Percentiles rank a stretch among this genome's conserved stretches.
Evolutionary conservation across 202 grass and related monocot genomes (phyloP).

Genomic region (Panicum hallii): DNA sequence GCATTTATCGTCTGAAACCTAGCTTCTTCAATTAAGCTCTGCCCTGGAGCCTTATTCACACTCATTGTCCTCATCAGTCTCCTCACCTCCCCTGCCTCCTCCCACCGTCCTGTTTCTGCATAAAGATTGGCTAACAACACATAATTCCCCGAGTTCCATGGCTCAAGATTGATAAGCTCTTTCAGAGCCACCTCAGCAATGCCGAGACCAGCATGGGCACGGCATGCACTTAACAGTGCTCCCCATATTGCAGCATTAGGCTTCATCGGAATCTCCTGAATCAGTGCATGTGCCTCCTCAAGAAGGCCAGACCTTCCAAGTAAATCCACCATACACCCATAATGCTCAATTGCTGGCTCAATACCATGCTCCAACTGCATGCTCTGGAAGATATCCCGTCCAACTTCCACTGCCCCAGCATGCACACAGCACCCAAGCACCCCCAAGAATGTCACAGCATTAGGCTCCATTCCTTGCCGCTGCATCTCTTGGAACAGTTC

Average conservation of each 20-base stretch:
- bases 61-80: slow-evolving; percentile 64
- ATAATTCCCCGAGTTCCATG: slow-evolving; percentile 74
- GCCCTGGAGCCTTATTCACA: slow-evolving; percentile 61
- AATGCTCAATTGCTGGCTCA: slow-evolving; percentile 63
- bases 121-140: slow-evolving; percentile 74
- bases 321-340: slow-evolving; percentile 80
- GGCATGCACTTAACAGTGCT: slow-evolving; percentile 66
- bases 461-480: slow-evolving; percentile 24
- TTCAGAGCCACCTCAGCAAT: slow-evolving; percentile 73
- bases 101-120: slow-evolving; percentile 58
- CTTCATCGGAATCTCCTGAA: slow-evolving; percentile 62
- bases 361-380: slow-evolving; percentile 55
- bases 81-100: slow-evolving; percentile 63
- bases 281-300: slow-evolving; percentile 51
- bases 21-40: slow-evolving; percentile 58
- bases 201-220: slow-evolving; percentile 51
- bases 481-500: slow-evolving; percentile 57
- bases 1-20: slow-evolving; percentile 35
- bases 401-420: slow-evolving; percentile 54
- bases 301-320: slow-evolving; percentile 70
- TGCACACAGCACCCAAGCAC: slow-evolving; percentile 69
- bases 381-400: slow-evolving; percentile 49
- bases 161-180: slow-evolving; percentile 79
- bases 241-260: slow-evolving; percentile 69
- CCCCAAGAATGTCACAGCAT: slow-evolving; percentile 63